phyloP scores from a whole-genome alignment of 352 stramenopile species.

The Globisporangium acanthophoron region DNA sequence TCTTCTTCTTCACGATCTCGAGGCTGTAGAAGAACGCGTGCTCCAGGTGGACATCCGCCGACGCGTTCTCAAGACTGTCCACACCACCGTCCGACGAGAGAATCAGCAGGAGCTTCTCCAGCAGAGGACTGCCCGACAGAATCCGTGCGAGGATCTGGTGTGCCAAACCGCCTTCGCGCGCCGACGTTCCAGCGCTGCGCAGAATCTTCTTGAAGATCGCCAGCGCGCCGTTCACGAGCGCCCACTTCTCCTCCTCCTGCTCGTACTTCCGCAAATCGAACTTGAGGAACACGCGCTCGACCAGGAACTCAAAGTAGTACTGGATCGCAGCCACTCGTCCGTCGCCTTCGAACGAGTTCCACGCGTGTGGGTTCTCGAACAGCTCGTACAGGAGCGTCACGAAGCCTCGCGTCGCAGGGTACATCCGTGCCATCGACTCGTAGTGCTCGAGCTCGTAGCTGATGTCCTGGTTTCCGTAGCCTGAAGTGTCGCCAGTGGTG shows the following conservation, averaged over 20 bases:
- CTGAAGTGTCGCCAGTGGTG: conserved; percentile 54
- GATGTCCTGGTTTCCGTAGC: conserved; percentile 72
- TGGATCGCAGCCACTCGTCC: conserved; percentile 71
- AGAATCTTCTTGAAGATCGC: conserved; percentile 79
- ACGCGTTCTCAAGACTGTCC: conserved; percentile 66
- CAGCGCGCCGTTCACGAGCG: conserved; percentile 59
- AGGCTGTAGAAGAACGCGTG: conserved; percentile 81
- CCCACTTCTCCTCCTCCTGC: conserved; percentile 80
- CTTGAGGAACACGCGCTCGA: conserved; percentile 82
- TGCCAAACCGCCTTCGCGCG: conserved; percentile 46
- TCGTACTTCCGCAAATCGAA: conserved; percentile 83
- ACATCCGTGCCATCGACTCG: conserved; percentile 67
- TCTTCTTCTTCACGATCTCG: conserved; percentile 72
- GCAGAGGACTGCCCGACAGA: conserved; percentile 52
- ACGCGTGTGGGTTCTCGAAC: conserved; percentile 70
- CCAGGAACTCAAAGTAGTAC: conserved; percentile 80
- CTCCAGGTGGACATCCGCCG: conserved; percentile 66
- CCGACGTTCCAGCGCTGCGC: conserved; percentile 35
- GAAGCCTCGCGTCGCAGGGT: conserved; percentile 76
- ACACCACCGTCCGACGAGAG: conserved; percentile 64
- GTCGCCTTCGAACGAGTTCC: conserved; percentile 71
- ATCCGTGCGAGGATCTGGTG: conserved; percentile 68
- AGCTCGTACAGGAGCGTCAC: conserved; percentile 68
- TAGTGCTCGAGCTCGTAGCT: conserved; percentile 85
- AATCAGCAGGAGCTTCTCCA: conserved; percentile 70